Evolutionary conservation across 108 stramenopile genomes (phyloP).

Genomic region (Chaetoceros muelleri): DNA sequence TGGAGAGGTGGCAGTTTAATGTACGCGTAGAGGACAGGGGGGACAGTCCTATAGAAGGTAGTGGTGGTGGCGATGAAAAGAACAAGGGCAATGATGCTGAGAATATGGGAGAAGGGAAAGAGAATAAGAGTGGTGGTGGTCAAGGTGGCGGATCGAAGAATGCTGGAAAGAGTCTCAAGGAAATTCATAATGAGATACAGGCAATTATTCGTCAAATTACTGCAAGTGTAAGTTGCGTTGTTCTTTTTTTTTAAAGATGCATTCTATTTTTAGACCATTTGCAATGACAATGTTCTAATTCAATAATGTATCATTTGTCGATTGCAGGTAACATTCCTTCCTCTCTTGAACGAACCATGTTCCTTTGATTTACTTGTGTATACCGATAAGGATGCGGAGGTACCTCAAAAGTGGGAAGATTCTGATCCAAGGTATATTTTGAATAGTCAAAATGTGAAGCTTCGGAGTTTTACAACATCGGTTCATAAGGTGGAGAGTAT

Average conservation of each 20-base stretch:
- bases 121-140: not conserved
- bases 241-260: conserved; percentile 2
- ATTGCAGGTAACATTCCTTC: conserved; percentile 85
- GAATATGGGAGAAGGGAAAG: conserved; percentile 10
- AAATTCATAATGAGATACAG: conserved; percentile 93
- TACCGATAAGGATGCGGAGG: conserved; percentile 80
- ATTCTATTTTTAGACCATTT: too few species aligned
- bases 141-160: conserved; percentile 9
- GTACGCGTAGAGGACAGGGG: conserved; percentile 58
- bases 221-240: conserved; percentile 44
- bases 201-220: conserved; percentile 98
- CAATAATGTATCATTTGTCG: not conserved
- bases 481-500: conserved; percentile 89
- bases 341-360: conserved; percentile 93
- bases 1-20: conserved; percentile 99
- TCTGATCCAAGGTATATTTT: conserved; percentile 95
- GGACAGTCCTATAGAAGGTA: not conserved
- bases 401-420: conserved; percentile 91
- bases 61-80: conserved; percentile 21
- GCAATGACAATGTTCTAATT: not conserved
- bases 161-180: conserved; percentile 73
- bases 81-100: conserved; percentile 3
- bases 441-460: conserved; percentile 87
- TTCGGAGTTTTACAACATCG: conserved; percentile 90
- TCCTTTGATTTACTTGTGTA: conserved; percentile 96